A percentile compares a stretch with the other conserved stretches of the same genome.
phyloP scores from a whole-genome alignment of 768 basidiomycete genomes.

The Pisolithus tinctorius region DNA sequence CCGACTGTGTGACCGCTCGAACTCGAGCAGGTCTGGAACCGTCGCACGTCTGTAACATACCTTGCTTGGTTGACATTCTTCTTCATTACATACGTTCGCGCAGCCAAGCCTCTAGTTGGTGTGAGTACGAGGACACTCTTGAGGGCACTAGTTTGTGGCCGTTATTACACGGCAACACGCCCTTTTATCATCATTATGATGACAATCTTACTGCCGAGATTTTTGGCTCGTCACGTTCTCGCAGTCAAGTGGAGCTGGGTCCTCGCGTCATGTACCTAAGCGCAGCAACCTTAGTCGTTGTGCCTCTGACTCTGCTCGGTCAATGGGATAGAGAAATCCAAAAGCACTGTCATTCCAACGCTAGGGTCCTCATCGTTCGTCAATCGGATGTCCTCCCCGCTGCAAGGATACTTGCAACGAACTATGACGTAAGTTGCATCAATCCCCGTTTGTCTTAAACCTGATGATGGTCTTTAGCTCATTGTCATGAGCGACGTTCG shows the following conservation, averaged over 20 bases:
- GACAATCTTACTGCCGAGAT: slow-evolving; percentile 22
- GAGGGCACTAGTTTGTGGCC: slow-evolving; percentile 27
- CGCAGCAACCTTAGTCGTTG: slow-evolving; percentile 68
- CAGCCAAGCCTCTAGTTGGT: slow-evolving; percentile 17
- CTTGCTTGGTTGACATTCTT: slow-evolving; percentile 62
- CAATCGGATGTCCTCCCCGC: slow-evolving; percentile 44
- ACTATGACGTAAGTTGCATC: slow-evolving; percentile 63
- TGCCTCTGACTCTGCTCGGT: slow-evolving; percentile 63
- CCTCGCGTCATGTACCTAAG: slow-evolving; percentile 61
- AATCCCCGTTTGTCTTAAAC: neutral
- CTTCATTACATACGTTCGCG: slow-evolving; percentile 36
- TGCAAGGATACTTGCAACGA: slow-evolving; percentile 51
- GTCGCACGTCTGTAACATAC: slow-evolving; percentile 31
- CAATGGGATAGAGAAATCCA: slow-evolving; percentile 82
- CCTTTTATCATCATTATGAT: slow-evolving; percentile 62
- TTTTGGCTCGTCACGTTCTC: slow-evolving; percentile 27
- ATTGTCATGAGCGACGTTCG: slow-evolving; percentile 65
- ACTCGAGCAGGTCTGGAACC: slow-evolving; percentile 23
- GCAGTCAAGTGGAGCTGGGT: slow-evolving; percentile 15
- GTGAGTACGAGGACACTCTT: slow-evolving; percentile 25
- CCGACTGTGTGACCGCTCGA: slow-evolving; percentile 40
- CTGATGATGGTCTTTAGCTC: slow-evolving; percentile 35
- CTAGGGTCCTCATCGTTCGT: slow-evolving; percentile 53
- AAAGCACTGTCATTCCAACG: slow-evolving; percentile 57
- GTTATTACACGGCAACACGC: slow-evolving; percentile 39